Evolutionary conservation across 768 basidiomycete genomes (phyloP).

Genomic region (Rhizopogon vulgaris): DNA sequence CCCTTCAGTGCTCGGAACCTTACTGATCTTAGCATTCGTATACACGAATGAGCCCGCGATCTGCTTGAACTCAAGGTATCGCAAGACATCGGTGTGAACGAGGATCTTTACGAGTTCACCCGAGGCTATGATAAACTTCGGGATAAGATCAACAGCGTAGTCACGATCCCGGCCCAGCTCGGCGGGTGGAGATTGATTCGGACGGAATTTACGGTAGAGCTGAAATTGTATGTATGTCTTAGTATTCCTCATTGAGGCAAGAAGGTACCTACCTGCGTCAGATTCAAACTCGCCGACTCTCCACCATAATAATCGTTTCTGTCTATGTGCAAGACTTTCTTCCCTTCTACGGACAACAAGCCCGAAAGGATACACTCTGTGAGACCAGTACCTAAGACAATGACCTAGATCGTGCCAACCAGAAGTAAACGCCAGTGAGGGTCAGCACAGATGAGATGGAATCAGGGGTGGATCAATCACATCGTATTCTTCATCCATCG

Average conservation of each 20-base stretch:
- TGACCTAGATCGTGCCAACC: conserved; percentile 46
- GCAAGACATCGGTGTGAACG: conserved; percentile 96
- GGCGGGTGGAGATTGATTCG: conserved; percentile 64
- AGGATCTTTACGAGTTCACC: conserved; percentile 98
- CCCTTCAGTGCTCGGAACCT: conserved; percentile 96
- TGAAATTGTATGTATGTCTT: conserved; percentile 29
- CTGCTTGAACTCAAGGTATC: conserved; percentile 99
- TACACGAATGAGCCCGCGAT: conserved; percentile 98
- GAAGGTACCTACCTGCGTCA: conserved; percentile 73
- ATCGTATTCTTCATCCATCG: conserved; percentile 99
- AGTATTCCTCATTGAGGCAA: neutral
- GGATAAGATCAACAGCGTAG: conserved; percentile 95
- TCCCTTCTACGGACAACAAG: conserved; percentile 96
- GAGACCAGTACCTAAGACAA: conserved; percentile 93
- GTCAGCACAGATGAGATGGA: conserved; percentile 1
- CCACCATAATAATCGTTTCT: conserved; percentile 99
- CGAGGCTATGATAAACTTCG: conserved; percentile 98
- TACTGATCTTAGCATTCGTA: conserved; percentile 93
- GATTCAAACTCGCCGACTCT: conserved; percentile 92
- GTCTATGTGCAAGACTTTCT: conserved; percentile 99
- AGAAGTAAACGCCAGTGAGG: neutral
- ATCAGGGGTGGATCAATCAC: conserved; percentile 35
- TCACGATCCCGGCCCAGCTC: conserved; percentile 95
- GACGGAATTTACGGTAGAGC: conserved; percentile 95
- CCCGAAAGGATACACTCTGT: conserved; percentile 99